Evolutionary conservation across 2,329 filamentous ascomycete genomes (phyloP), one percentile per base, ranked within the genome.

Genomic region (Claviceps purpurea): DNA sequence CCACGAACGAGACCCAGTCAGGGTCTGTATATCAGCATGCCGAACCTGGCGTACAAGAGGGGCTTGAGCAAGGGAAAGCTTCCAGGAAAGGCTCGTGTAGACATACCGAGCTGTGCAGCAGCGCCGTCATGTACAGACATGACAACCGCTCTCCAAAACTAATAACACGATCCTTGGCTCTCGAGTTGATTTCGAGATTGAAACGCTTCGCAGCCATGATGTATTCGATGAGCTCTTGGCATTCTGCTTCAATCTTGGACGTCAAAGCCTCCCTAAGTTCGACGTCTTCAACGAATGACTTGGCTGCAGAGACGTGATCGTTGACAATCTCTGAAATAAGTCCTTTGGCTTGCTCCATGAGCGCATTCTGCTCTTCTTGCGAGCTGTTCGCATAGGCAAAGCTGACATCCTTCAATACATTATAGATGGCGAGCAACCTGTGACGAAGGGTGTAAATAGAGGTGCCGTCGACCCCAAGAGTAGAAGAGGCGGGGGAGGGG

Each of bases 111-210:
- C 95, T 89, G 64, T 85, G 82, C 57, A 98, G 70, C 55, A 97
- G 70, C 5, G 85, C 82, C 22, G 91, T 79, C 85, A 98, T 90
- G 67, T 93, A 93, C 37, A 84, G 79, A 68, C 91, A 97, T 69
- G 89, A 94, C 59, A 98, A 74, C 72, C 95, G 97, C 76, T 98
- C 93, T 52, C 93, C 93, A 60, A 93, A 89, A 66, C 89, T 94
- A 55, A 97, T 84, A 56, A 98, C 88, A 60, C 91, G 85, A 63
- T 93, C 87, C 66, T 89, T 87, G 54, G 84, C 84, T 60, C 85
- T 78, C 5, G 84, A 79, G 64, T 87, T 88, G 62, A 90, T 85
- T 66, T 90, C 86, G 43, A 85, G 71, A 62, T 83, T 80, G 68
- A 83, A 85, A 57, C 80, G 73, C 65, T 79, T 80, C 10, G 79